Base-by-base conservation (phyloP, 1,284 basidiomycete genomes). In the Ganoderma resinaceum region DNA sequence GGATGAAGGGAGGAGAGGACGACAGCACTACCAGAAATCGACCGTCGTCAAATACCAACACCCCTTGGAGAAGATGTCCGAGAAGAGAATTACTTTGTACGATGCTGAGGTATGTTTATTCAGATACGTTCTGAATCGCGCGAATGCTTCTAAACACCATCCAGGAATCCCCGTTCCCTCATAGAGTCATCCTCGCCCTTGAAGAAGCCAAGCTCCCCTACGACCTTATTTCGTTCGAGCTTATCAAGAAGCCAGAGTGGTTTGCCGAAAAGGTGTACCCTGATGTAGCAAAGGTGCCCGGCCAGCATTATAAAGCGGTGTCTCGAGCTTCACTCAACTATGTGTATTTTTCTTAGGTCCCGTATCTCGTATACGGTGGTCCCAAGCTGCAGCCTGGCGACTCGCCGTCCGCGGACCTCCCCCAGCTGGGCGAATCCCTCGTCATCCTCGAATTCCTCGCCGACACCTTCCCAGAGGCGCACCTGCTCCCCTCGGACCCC, bases 381-480 rank as follows among this genome's bases (percentile, higher is more conserved):
- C 86, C 89, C 2, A 75, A 81, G 33, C 82, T 82, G 4, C 76
- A 82, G 18, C 82, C 86, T 0, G 85, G 86, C 57, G 76, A 85
- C 7, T 61, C 49, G 33, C 89, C 88, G 3, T 87, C 88, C 3
- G 83, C 86, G 0, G 84, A 88, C 35, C 87, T 87, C 0, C 70
- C 77, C 63, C 90, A 89, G 77, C 77, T 91, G 63, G 76, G 16
- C 38, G 90, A 92, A 75, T 90, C 89, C 1, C 82, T 86, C 53
- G 82, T 91, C 40, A 82, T 91, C 63, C 78, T 91, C 64, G 89
- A 91, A 75, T 89, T 91, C 79, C 73, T 90, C 66, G 86, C 86
- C 6, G 89, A 91, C 72, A 75, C 87, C 61, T 85, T 79, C 75
- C 87, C 85, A 0, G 73, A 81, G 14, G 79, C 82, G 0, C 71